These are phyloP conservation scores for Debaryomyces maramus DNA, from an alignment of 805 yeast species.

Conservation along the genomic window DNA sequence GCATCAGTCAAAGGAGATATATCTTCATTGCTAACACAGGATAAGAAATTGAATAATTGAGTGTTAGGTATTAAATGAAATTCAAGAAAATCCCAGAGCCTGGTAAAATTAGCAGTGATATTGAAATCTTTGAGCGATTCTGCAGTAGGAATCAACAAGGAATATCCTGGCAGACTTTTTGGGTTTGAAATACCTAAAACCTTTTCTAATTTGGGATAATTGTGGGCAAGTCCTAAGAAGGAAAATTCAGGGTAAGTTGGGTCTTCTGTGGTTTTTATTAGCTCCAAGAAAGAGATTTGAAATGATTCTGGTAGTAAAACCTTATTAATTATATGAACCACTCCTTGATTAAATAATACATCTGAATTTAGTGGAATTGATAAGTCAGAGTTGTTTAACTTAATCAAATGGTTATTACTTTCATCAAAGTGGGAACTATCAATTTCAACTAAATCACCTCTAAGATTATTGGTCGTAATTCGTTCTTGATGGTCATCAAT, in stretches of 20 bases:
- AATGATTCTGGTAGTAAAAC: constrained; percentile 59
- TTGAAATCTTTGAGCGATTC: constrained; percentile 55
- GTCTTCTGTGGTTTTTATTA: constrained; percentile 56
- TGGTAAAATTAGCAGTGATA: constrained; percentile 41
- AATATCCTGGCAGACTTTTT: constrained; percentile 35
- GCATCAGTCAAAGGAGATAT: constrained; percentile 1
- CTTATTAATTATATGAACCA: constrained; percentile 65
- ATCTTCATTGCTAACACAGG: constrained; percentile 40
- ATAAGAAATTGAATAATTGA: constrained; percentile 45
- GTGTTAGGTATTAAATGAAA: constrained; percentile 69
- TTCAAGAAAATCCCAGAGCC: constrained; percentile 55
- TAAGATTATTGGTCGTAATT: constrained; percentile 14
- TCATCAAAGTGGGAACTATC: constrained; percentile 19
- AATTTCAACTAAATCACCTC: constrained; percentile 31
- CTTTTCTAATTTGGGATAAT: constrained; percentile 41
- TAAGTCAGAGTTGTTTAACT: constrained; percentile 32
- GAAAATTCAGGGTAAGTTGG: constrained; percentile 20
- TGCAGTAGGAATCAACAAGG: constrained; percentile 73
- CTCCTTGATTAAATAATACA: constrained; percentile 79
- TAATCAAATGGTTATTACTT: constrained; percentile 22
- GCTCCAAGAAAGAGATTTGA: constrained; percentile 51
- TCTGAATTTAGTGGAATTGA: constrained; percentile 53
- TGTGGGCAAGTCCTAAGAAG: constrained; percentile 47
- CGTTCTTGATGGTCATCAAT: constrained; percentile 17
- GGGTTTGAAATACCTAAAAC: constrained; percentile 36